Evolutionary conservation across 2,329 filamentous ascomycete species (phyloP).

Genomic region (Colletotrichum sp.): DNA sequence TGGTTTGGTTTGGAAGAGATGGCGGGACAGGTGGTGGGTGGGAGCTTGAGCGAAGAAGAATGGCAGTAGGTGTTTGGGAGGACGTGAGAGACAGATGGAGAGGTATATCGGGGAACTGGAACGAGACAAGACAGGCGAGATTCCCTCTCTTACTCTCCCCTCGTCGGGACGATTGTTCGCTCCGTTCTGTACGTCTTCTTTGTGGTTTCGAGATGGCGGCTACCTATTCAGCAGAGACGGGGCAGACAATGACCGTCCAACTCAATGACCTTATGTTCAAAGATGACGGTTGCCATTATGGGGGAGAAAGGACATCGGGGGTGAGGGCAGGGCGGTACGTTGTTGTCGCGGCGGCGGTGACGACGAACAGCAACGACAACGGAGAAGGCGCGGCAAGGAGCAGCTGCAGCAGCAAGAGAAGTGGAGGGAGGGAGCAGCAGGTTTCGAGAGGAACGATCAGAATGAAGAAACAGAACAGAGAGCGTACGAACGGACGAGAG

Average conservation of each 20-base stretch:
- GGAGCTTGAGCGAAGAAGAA: slow-evolving; percentile 3
- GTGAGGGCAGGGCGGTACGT: slow-evolving; percentile 14
- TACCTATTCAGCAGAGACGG: slow-evolving; percentile 4
- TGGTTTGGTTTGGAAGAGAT: neutral
- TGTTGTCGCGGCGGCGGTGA: neutral
- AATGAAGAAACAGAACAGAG: slow-evolving; percentile 14
- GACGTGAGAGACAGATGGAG: neutral
- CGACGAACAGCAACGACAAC: neutral
- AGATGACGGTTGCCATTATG: slow-evolving; percentile 19
- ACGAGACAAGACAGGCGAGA: slow-evolving; percentile 5
- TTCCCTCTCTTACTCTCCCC: neutral
- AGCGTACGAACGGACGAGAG: slow-evolving; percentile 11
- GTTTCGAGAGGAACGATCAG: slow-evolving; percentile 19
- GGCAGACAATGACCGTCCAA: slow-evolving; percentile 24
- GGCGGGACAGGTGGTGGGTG: neutral
- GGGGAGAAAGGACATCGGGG: neutral
- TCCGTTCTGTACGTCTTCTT: slow-evolving; percentile 5
- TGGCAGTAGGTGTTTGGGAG: neutral
- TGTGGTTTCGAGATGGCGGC: slow-evolving; percentile 5
- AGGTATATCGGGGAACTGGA: slow-evolving; percentile 10
- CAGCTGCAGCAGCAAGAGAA: neutral
- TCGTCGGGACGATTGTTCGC: slow-evolving; percentile 10
- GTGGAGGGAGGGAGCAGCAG: slow-evolving; percentile 3
- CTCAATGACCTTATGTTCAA: slow-evolving; percentile 26
- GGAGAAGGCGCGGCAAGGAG: neutral